Conservation (phyloP, 75 land plant species). For the Selaginella moellendorffii region DNA sequence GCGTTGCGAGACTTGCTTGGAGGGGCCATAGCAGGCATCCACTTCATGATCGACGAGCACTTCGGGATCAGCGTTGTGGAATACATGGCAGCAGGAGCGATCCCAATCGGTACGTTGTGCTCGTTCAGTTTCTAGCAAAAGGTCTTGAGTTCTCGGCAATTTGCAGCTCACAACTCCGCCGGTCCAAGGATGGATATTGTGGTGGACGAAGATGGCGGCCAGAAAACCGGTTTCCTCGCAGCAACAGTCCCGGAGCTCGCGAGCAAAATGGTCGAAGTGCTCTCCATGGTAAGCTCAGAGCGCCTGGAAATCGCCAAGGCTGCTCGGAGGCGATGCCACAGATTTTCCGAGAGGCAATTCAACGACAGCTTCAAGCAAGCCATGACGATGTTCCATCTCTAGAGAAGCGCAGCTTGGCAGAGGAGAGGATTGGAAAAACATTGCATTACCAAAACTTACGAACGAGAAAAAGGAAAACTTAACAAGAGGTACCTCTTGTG, state of each 20-base stretch:
- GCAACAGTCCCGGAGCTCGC: constrained; percentile 61
- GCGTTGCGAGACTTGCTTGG: constrained; percentile 71
- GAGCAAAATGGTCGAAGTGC: constrained; percentile 51
- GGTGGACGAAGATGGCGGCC: constrained; percentile 51
- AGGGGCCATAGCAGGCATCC: constrained; percentile 81
- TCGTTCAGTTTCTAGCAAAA: background rate
- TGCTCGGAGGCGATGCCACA: constrained; percentile 66
- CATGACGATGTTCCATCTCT: too few species aligned
- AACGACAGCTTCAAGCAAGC: constrained; percentile 73
- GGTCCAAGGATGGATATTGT: constrained; percentile 98
- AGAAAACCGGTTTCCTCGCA: constrained; percentile 80
- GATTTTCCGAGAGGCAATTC: constrained; percentile 68
- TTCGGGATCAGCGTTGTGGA: constrained; percentile 96
- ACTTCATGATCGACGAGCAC: constrained; percentile 97
- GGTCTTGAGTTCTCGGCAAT: background rate
- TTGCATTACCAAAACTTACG: too few species aligned
- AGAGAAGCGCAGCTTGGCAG: too few species aligned
- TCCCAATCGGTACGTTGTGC: constrained; percentile 69
- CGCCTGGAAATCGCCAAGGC: constrained; percentile 66
- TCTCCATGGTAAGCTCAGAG: constrained; percentile 55
- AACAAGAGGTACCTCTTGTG: too few species aligned
- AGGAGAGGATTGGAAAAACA: too few species aligned
- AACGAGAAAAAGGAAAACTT: too few species aligned
- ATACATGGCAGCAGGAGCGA: constrained; percentile 99
- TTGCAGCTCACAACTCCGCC: constrained; percentile 89